Base-by-base conservation (phyloP, 2,329 filamentous ascomycete species). In the Diatrype stigma region DNA sequence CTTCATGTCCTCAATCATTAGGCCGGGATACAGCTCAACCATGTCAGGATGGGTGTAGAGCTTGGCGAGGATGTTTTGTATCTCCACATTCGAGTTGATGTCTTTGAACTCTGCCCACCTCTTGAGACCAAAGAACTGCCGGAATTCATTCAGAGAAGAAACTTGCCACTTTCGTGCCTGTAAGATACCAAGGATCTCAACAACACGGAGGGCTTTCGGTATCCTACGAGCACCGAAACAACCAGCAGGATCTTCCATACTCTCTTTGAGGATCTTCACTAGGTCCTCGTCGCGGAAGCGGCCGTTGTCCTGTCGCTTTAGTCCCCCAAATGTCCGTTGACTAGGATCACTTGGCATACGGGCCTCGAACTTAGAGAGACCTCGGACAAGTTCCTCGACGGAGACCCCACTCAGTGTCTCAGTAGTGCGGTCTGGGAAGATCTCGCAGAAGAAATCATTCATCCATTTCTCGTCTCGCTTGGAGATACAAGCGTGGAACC, bases 1-100 rank as follows among this genome's bases (percentile, higher is more conserved):
- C 61, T 84, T 83, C 28, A 72, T 70, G 48, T 81, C 75, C 61
- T 85, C 82, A n/a, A 79, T 71, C 54, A 87, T 78, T 1, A 89
- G 68, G 10, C 86, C 86, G 0, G 85, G 85, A 60, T 89, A 89
- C 6, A 89, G 72, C 61, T 89, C 86, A 12, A 89, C 81, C 63
- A 79, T 80, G 56, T 87, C 84, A 0, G 83, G 82, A 45, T 84
- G 74, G 21, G 78, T 75, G 65, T 87, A 87, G 12, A 87, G 69
- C 56, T 80, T 73, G 53, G 80, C 76, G 3, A 87, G 72, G 7
- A 75, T 70, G 26, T 76, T 70, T 1, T 77, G 75, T 28, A 86
- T 77, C n/a, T 81, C 73, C 2, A 72, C 70, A 55, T 86, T 73
- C 1, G 72, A 67, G 56, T 80, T 85, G 60, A 87, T 81, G 42